phyloP scores from a whole-genome alignment of 1,139 yeast species.

The Blastobotrys persicus region DNA sequence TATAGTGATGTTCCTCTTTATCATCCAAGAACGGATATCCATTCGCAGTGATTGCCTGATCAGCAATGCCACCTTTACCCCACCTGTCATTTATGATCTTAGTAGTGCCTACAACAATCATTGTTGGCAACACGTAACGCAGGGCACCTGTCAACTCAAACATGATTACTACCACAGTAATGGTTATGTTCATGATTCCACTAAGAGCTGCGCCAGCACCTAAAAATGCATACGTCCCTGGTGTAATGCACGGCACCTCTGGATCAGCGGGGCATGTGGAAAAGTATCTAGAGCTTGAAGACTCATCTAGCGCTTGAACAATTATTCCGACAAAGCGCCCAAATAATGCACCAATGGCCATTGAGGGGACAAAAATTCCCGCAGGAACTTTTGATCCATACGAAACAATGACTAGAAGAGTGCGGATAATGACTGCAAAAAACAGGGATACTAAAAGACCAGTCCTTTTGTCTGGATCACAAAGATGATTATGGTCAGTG shows the following conservation, averaged over 20 bases:
- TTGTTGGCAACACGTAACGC: constrained; percentile 85
- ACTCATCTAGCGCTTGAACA: constrained; percentile 56
- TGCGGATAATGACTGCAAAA: constrained; percentile 71
- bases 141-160: constrained; percentile 96
- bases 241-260: constrained; percentile 61
- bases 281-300: constrained; percentile 45
- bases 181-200: constrained; percentile 90
- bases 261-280: constrained; percentile 42
- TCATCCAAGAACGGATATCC: constrained; percentile 84
- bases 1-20: constrained; percentile 62
- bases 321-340: constrained; percentile 80
- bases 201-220: constrained; percentile 97
- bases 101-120: constrained; percentile 95
- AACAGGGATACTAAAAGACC: constrained; percentile 49
- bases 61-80: constrained; percentile 90
- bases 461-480: constrained; percentile 26
- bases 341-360: constrained; percentile 95
- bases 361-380: constrained; percentile 93
- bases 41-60: constrained; percentile 85
- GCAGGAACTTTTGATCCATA: constrained; percentile 95
- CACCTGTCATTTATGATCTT: constrained; percentile 70
- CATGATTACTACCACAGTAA: constrained; percentile 96
- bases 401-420: constrained; percentile 70
- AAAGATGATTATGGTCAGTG: constrained; percentile 34
- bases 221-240: constrained; percentile 92